Evolutionary conservation across 2,329 filamentous ascomycete genomes (phyloP).

Genomic region (Cercospora berteroae): DNA sequence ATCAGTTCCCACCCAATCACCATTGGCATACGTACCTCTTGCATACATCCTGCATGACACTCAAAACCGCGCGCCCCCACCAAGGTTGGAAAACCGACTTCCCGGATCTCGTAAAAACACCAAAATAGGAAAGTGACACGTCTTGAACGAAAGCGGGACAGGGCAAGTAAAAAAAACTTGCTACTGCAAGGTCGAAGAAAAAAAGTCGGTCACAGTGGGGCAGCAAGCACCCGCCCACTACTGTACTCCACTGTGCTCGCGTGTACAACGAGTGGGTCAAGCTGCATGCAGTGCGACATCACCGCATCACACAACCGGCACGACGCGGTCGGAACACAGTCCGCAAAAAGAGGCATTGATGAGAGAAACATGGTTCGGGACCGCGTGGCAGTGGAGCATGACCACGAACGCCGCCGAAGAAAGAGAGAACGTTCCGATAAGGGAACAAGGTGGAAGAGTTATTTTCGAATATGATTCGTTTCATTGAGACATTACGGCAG

Average conservation of each 20-base stretch:
- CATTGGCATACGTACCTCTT: background rate
- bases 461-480: conserved; percentile 7
- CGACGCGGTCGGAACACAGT: background rate
- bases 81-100: background rate
- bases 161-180: background rate
- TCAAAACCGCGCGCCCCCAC: background rate
- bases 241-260: background rate
- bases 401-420: background rate
- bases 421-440: background rate
- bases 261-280: background rate
- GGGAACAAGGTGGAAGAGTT: background rate
- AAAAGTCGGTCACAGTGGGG: background rate
- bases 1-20: background rate
- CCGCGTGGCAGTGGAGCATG: background rate
- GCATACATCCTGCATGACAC: background rate
- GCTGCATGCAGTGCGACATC: background rate
- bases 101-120: background rate
- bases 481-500: conserved; percentile 14
- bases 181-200: background rate
- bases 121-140: background rate
- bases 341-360: background rate
- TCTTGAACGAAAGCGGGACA: background rate
- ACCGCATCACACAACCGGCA: background rate
- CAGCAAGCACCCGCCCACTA: background rate
- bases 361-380: background rate